These are phyloP conservation scores for Claviceps pusilla DNA, from an alignment of 2,329 filamentous ascomycete species.

Conservation along the genomic window DNA sequence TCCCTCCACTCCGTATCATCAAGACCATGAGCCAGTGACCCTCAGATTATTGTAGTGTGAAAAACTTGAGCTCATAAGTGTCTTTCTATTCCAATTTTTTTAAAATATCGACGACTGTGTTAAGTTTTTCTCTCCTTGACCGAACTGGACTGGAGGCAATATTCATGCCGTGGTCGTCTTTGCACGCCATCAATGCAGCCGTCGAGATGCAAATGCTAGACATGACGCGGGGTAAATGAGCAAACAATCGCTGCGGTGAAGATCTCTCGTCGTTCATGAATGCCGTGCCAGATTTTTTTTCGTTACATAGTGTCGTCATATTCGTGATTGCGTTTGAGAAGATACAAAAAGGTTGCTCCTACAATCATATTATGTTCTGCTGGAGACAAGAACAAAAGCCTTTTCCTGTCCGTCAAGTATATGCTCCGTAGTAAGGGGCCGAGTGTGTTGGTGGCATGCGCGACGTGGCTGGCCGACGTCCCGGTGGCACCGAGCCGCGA, in stretches of 20 bases:
- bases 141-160: background rate
- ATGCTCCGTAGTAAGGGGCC: conserved; percentile 3
- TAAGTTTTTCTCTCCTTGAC: background rate
- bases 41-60: background rate
- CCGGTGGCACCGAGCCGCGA: background rate
- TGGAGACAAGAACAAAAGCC: background rate
- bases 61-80: background rate
- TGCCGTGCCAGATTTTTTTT: background rate
- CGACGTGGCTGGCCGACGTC: conserved; percentile 1
- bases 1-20: background rate
- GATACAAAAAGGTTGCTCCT: background rate
- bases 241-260: background rate
- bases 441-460: conserved; percentile 1
- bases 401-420: background rate
- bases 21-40: background rate
- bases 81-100: background rate
- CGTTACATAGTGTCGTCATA: conserved; percentile 1
- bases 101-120: background rate
- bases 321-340: background rate
- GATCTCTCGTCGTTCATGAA: background rate
- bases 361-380: background rate
- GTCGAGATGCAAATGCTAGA: conserved; percentile 1
- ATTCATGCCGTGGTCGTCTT: background rate
- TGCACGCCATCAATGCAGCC: background rate
- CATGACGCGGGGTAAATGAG: background rate